These are phyloP conservation scores for Leccinum insolens DNA, from an alignment of 1,284 basidiomycete genomes.

Conservation along the genomic window DNA sequence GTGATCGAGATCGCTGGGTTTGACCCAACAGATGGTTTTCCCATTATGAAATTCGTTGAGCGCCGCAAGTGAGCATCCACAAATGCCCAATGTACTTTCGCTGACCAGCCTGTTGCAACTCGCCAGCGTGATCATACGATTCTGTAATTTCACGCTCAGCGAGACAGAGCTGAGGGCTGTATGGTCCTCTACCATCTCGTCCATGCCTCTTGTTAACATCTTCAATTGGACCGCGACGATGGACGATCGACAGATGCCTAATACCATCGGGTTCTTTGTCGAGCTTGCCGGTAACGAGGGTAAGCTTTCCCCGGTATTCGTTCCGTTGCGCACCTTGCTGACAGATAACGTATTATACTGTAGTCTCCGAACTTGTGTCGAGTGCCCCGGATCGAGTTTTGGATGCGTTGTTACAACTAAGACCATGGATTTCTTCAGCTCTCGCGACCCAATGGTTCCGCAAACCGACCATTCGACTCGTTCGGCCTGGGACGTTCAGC, in stretches of 20 bases:
- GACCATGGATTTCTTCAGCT: neutral
- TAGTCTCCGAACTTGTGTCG: neutral
- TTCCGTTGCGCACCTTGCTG: neutral
- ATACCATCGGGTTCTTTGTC: neutral
- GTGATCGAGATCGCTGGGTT: neutral
- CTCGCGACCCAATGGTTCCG: neutral
- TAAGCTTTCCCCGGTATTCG: neutral
- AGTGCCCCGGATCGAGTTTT: neutral
- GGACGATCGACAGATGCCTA: neutral
- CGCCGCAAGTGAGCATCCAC: neutral
- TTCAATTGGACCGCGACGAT: neutral
- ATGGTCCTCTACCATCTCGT: neutral
- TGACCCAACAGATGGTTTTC: neutral
- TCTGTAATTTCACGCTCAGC: neutral
- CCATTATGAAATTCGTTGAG: neutral
- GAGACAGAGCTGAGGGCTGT: constrained; percentile 15
- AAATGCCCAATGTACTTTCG: neutral
- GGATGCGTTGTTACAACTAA: neutral
- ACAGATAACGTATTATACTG: neutral
- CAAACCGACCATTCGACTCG: neutral
- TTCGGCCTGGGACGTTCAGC: neutral
- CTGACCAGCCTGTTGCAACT: neutral
- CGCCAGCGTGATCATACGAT: constrained; percentile 9
- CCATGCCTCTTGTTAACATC: neutral
- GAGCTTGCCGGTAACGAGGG: neutral